phyloP scores from a whole-genome alignment of 345 rosid species.

The Salix udensis region DNA sequence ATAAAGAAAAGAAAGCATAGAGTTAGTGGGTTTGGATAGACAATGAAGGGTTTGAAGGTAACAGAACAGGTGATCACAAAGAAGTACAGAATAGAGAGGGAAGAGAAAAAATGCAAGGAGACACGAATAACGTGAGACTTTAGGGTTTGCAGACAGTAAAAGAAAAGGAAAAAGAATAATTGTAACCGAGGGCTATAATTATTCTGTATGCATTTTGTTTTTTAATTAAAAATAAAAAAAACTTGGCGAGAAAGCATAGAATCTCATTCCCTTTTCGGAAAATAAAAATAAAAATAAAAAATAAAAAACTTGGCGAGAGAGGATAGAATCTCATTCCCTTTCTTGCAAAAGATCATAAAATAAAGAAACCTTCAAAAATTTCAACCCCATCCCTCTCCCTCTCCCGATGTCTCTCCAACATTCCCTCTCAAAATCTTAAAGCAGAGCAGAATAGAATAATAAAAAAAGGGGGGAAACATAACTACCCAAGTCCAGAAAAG shows the following conservation, averaged over 20 bases:
- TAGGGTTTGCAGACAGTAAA: not conserved
- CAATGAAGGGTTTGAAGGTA: not conserved
- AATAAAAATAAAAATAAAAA: not conserved
- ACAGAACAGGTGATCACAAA: not conserved
- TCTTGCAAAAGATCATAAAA: not conserved
- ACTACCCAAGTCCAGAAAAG: not conserved
- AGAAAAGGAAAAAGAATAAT: too few species aligned
- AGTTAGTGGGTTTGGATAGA: not conserved
- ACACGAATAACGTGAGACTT: not conserved
- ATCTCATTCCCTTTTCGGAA: conserved; percentile 37
- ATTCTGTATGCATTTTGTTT: not conserved
- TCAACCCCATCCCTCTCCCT: not conserved
- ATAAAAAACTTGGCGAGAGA: conserved; percentile 37
- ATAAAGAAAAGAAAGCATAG: too few species aligned
- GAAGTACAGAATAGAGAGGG: not conserved
- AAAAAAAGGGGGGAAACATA: not conserved
- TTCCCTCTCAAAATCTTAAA: not conserved
- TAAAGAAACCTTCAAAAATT: not conserved
- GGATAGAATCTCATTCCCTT: conserved; percentile 57
- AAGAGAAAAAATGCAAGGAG: not conserved
- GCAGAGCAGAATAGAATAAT: not conserved
- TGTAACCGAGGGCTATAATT: not conserved
- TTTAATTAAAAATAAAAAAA: not conserved
- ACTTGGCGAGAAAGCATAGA: conserved; percentile 53
- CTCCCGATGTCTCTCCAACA: not conserved